Base-by-base conservation (phyloP, 306 rosid genomes). In the Casuarina cunninghamiana region DNA sequence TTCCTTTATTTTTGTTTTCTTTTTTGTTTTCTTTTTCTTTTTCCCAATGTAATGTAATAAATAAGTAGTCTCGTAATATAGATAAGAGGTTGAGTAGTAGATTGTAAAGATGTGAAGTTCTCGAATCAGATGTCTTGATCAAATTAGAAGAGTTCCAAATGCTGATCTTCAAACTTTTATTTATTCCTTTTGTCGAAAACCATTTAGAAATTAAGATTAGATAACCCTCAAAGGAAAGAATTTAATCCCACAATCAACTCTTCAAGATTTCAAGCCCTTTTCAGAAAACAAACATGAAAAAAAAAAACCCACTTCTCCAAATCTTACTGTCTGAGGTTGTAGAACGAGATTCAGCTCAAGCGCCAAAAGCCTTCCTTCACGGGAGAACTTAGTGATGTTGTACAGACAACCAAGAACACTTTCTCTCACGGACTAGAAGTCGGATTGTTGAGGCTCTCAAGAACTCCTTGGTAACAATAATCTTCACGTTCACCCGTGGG, bases 151-250 rank as follows among this genome's bases (percentile, higher is more conserved):
- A 17, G 37, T n/a, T 67, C 16, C 75, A 12, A 71, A 70, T 75
- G 82, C 81, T 74, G 66, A 85, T 88, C 81, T 86, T 87, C 83
- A 72, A 70, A 79, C 78, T 74, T 71, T 78, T 78, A 69, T 77
- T 81, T n/a, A 53, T 66, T 73, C 6, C 48, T 32, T 9, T 71
- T 13, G 63, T 57, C 79, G 3, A 75, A 67, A 61, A 74, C 55
- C 35, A 50, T 58, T 78, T 77, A 39, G 68, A 37, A 78, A 76
- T 39, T 45, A 75, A 60, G 73, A 79, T 71, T 43, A 51, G 66
- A 21, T 32, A 21, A 86, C 53, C 74, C 45, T 65, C 87, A 80
- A 87, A 88, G 90, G 76, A 81, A 86, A 82, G 89, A 79, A 84
- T 83, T 83, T 50, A 71, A 72, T 76, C 74, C 75, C 46, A 13